Base-by-base conservation (phyloP, 257 asterid species). In the Solanum pinnatisectum region DNA sequence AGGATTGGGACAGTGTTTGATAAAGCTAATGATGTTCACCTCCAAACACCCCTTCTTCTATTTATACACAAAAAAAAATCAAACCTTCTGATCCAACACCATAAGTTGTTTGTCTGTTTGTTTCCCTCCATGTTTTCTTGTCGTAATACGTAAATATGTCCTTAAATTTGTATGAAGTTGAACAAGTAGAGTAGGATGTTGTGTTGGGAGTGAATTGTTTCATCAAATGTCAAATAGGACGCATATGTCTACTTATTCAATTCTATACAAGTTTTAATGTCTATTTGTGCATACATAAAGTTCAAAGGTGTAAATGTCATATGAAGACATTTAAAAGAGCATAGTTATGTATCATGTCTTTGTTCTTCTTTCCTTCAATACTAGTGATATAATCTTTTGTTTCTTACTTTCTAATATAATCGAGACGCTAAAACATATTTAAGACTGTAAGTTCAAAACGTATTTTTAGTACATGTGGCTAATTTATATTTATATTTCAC, bases 21-120 rank as follows among this genome's bases (percentile, higher is more conserved):
- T 20, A 87, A 76, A 52, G 81, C 22, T 56, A 70, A 40, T 40
- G 86, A 87, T 77, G 86, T 72, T 86, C 39, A 86, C 71, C 84
- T 86, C 71, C n/a, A 78, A 60, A 25, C 22, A 68, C 44, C 79
- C 60, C 12, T 71, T 71, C 83, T 35, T 13, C 68, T 52, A 85
- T 85, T 85, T 85, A 67, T 42, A 86, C 8, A n/a, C 25, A 23
- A 32, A 84, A 33, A 33, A 65, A 63, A 46, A 85, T 16, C 8
- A 30, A 37, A 40, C 84, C 22, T 32, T 77, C 13, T 77, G 23
- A 39, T 77, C 84, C 18, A 23, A 40, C 35, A 77, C 36, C 59
- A 39, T 5, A 77, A 23, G 15, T 77, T 77, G 56, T 77, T 39
- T 77, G 56, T 39, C 33, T 39, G 22, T 23, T 77, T n/a, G 82